Percentiles rank a stretch among this genome's conserved stretches.
Evolutionary conservation across 2,329 filamentous ascomycete genomes (phyloP).

Genomic region (Leptosphaerulina australis): DNA sequence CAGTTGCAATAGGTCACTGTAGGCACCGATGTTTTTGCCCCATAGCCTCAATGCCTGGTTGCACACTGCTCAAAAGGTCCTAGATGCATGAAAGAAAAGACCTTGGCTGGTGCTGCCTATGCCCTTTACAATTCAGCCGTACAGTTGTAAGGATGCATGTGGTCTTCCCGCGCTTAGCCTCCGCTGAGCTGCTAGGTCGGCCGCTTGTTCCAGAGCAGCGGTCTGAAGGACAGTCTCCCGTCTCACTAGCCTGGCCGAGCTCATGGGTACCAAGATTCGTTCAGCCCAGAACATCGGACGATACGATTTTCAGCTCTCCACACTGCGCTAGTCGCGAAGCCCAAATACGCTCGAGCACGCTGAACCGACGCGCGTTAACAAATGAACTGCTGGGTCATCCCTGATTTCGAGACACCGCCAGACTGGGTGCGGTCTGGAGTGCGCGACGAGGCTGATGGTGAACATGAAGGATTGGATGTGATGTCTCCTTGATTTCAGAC

Average conservation of each 20-base stretch:
- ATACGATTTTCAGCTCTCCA: slow-evolving; percentile 16
- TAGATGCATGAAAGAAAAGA: background rate
- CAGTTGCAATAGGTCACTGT: no score
- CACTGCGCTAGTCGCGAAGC: background rate
- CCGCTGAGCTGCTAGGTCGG: background rate
- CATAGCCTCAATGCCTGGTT: no score
- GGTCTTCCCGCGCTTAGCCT: slow-evolving; percentile 1
- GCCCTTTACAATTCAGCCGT: background rate
- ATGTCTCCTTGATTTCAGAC: slow-evolving; percentile 1
- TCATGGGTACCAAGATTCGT: background rate
- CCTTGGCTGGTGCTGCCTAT: no score
- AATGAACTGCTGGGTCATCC: slow-evolving; percentile 1
- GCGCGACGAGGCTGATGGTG: slow-evolving; percentile 2
- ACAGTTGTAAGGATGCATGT: background rate
- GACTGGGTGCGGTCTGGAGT: background rate
- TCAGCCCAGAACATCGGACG: slow-evolving; percentile 10
- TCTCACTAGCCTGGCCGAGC: slow-evolving; percentile 4
- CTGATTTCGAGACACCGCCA: background rate
- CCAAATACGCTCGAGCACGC: background rate
- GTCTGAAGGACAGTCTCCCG: slow-evolving; percentile 14
- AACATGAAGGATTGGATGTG: background rate
- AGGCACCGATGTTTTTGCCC: no score
- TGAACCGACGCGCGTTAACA: slow-evolving; percentile 1
- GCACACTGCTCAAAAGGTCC: no score
- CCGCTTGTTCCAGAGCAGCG: slow-evolving; percentile 10